These are phyloP conservation scores for Monilinia polystroma DNA, from an alignment of 2,329 filamentous ascomycete species.

Conservation along the genomic window DNA sequence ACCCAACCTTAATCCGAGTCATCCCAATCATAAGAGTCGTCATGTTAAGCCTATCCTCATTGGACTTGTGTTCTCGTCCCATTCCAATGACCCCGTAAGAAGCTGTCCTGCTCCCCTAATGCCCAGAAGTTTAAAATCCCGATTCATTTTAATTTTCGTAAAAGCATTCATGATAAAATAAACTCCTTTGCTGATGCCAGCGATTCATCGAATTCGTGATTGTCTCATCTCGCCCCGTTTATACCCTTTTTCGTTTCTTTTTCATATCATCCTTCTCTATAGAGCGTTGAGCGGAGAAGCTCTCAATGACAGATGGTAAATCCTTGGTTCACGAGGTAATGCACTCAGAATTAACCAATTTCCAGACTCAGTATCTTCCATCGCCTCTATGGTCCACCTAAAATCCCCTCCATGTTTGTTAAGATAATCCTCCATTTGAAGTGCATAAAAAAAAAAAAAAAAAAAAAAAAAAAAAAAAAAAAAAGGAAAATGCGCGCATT, in stretches of 20 bases:
- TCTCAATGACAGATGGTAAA: neutral
- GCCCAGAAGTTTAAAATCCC: slow-evolving; percentile 1
- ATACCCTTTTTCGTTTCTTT: slow-evolving; percentile 9
- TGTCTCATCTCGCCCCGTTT: slow-evolving; percentile 2
- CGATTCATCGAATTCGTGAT: slow-evolving; percentile 18
- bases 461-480: neutral
- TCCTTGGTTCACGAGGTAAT: neutral
- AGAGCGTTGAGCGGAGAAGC: neutral
- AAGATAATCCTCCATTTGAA: neutral
- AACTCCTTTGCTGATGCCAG: slow-evolving; percentile 16
- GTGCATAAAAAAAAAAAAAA: slow-evolving; percentile 5
- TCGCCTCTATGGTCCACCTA: neutral
- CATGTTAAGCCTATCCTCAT: neutral
- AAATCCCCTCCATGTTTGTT: neutral
- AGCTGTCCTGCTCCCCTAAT: neutral
- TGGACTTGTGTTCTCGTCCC: neutral
- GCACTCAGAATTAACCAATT: neutral
- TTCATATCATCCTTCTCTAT: slow-evolving; percentile 10
- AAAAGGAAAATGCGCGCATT: slow-evolving; percentile 1
- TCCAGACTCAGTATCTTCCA: neutral
- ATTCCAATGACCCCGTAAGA: slow-evolving; percentile 2
- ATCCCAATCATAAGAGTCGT: slow-evolving; percentile 18
- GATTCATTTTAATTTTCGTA: slow-evolving; percentile 13
- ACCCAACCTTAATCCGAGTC: slow-evolving; percentile 7
- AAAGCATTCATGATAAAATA: slow-evolving; percentile 17